A percentile compares a stretch with the other conserved stretches of the same genome.
Conservation (phyloP, 2,329 filamentous ascomycete genomes). For the Sclerotinia nivalis region DNA sequence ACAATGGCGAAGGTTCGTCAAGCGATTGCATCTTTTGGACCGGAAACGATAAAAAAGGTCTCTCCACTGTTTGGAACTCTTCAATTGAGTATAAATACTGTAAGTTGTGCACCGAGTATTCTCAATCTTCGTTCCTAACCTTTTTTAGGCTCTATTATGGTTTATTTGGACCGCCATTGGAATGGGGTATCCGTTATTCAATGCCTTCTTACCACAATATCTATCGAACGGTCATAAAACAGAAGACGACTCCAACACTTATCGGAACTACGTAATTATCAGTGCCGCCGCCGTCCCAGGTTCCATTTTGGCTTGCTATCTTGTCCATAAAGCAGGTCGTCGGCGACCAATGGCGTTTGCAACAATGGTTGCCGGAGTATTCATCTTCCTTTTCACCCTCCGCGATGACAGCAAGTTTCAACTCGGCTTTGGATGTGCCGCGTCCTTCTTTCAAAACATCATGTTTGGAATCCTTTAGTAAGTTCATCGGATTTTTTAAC, state of each 20-base stretch:
- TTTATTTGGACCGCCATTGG: conserved; percentile 82
- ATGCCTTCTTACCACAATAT: conserved; percentile 87
- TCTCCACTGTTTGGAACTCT: conserved; percentile 62
- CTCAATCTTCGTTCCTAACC: not conserved
- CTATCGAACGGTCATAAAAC: conserved; percentile 58
- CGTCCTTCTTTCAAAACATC: conserved; percentile 73
- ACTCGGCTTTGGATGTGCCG: conserved; percentile 65
- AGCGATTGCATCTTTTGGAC: conserved; percentile 60
- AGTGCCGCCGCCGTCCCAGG: conserved; percentile 76
- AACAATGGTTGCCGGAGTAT: conserved; percentile 67
- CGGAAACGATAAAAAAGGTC: conserved; percentile 60
- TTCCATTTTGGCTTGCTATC: conserved; percentile 70
- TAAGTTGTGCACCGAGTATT: conserved; percentile 1
- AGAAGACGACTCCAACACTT: conserved; percentile 53
- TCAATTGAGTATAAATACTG: conserved; percentile 53
- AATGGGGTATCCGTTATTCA: conserved; percentile 86
- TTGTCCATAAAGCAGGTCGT: conserved; percentile 70
- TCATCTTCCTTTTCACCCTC: conserved; percentile 66
- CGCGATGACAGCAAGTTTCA: conserved; percentile 58
- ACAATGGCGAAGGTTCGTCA: conserved; percentile 31
- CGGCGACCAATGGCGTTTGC: conserved; percentile 70
- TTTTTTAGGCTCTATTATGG: conserved; percentile 56
- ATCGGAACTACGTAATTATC: conserved; percentile 82
- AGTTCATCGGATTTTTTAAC: not conserved
- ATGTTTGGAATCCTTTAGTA: conserved; percentile 73